phyloP scores from a whole-genome alignment of 805 yeast species.

The Spathaspora boniae region DNA sequence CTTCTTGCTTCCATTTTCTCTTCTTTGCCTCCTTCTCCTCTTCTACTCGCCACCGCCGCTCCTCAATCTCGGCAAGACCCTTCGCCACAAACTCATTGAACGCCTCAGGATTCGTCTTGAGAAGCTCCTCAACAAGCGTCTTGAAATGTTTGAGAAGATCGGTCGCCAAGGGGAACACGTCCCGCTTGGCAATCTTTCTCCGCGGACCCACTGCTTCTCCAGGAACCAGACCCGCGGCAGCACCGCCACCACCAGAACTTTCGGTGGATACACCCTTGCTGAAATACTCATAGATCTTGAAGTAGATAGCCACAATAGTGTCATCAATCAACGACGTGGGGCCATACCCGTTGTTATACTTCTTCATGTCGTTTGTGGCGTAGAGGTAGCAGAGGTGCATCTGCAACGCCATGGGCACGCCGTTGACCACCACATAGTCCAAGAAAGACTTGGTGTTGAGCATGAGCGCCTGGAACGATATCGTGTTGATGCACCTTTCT shows the following conservation, averaged over 20 bases:
- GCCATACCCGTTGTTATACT: constrained; percentile 77
- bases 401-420: constrained; percentile 35
- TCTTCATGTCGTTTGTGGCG: constrained; percentile 58
- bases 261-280: constrained; percentile 8
- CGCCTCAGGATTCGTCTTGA: constrained; percentile 29
- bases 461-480: constrained; percentile 44
- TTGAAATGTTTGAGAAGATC: constrained; percentile 30
- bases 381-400: constrained; percentile 42
- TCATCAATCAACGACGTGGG: constrained; percentile 76
- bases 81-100: constrained; percentile 23
- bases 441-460: constrained; percentile 29
- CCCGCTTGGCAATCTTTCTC: constrained; percentile 40
- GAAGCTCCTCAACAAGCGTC: constrained; percentile 26
- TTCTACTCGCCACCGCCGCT: no score
- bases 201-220: constrained; percentile 33
- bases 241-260: no score
- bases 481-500: constrained; percentile 47
- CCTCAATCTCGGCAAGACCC: not conserved
- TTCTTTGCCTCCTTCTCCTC: not conserved
- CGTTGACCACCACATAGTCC: constrained; percentile 23
- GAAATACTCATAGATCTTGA: constrained; percentile 41
- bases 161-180: constrained; percentile 37
- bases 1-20: not conserved
- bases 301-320: constrained; percentile 57
- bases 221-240: no score